Evolutionary conservation across 192 early-diverging fungal species (phyloP).

Genomic region (Funneliformis geosporum): DNA sequence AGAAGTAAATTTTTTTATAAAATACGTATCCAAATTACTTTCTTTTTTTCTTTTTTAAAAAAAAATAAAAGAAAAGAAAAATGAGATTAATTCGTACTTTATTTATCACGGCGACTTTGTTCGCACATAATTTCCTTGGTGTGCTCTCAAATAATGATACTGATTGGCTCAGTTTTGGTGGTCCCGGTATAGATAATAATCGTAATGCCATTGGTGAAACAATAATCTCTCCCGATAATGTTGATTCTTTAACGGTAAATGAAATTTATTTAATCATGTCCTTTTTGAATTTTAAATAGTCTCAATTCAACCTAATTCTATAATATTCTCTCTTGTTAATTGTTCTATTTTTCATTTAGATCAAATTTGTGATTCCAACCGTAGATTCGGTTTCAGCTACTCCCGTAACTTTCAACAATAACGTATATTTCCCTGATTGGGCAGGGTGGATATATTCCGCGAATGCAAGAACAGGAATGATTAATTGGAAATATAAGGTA

Average conservation of each 20-base stretch:
- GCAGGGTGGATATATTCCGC: not conserved
- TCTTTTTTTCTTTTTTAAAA: too few relatives aligned
- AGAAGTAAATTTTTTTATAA: too few relatives aligned
- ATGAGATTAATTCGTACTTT: not conserved
- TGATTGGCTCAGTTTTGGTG: not conserved
- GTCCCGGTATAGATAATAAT: not conserved
- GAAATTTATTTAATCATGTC: not conserved
- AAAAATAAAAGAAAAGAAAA: not conserved
- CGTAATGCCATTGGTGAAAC: not conserved
- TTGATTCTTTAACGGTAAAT: not conserved
- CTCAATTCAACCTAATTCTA: not conserved
- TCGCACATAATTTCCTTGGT: not conserved
- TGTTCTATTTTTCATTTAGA: too few relatives aligned
- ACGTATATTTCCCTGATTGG: not conserved
- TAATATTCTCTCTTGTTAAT: too few relatives aligned
- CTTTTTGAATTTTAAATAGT: not conserved
- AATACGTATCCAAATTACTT: too few relatives aligned
- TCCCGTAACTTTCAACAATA: not conserved
- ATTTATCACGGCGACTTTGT: not conserved
- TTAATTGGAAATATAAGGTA: not conserved
- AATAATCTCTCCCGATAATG: not conserved
- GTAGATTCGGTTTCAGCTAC: not conserved
- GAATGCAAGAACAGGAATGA: not conserved
- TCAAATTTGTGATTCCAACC: not conserved
- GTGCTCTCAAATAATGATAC: not conserved